These are phyloP conservation scores for Starmera dryadoides DNA, from an alignment of 805 yeast genomes.

Conservation along the genomic window DNA sequence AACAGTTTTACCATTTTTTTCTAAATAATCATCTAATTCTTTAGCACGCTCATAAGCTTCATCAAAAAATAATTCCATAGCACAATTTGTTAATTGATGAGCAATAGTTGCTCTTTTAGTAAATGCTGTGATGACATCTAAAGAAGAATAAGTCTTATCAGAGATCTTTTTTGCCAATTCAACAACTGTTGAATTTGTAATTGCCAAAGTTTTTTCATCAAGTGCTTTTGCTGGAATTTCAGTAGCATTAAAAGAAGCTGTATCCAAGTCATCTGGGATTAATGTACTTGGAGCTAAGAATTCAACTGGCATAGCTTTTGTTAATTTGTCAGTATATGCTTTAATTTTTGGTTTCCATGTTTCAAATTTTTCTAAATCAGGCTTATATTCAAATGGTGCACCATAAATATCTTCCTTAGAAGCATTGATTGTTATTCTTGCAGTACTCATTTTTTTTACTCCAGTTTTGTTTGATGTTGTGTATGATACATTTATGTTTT, in stretches of 20 bases:
- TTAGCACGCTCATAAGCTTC: slow-evolving; percentile 53
- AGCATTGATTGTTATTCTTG: background rate
- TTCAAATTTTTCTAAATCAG: slow-evolving; percentile 4
- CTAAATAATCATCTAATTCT: slow-evolving; percentile 46
- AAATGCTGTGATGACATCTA: slow-evolving; percentile 10
- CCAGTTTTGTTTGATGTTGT: background rate
- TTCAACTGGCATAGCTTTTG: slow-evolving; percentile 16
- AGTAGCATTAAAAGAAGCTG: slow-evolving; percentile 15
- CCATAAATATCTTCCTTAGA: background rate
- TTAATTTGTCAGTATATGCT: slow-evolving; percentile 14
- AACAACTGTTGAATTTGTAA: slow-evolving; percentile 10
- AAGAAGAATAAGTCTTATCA: background rate
- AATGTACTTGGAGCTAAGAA: slow-evolving; percentile 13
- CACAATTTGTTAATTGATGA: slow-evolving; percentile 55
- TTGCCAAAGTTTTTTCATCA: slow-evolving; percentile 9
- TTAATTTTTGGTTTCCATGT: slow-evolving; percentile 19
- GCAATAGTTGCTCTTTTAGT: slow-evolving; percentile 48
- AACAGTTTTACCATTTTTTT: slow-evolving; percentile 39
- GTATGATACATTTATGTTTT: too few species aligned
- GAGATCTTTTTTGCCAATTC: background rate
- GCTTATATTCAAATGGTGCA: background rate
- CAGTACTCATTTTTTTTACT: background rate
- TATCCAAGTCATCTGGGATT: slow-evolving; percentile 16
- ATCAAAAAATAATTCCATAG: slow-evolving; percentile 54
- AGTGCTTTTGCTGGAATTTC: slow-evolving; percentile 14